Base-by-base conservation (phyloP, 73 alveolate genomes). In the Paramecium primaurelia region DNA sequence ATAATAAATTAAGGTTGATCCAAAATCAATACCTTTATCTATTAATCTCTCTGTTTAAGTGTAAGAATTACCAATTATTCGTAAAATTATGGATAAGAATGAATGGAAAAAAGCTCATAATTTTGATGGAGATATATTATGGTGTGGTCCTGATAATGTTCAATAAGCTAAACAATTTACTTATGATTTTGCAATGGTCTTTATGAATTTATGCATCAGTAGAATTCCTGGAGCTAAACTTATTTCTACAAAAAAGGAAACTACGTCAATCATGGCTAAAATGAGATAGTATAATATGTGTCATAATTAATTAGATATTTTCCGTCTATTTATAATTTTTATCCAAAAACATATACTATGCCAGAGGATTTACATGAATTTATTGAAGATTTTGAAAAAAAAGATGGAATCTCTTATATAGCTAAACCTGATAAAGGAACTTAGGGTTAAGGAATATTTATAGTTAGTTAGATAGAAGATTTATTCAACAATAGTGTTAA, bases 381-480 rank as follows among this genome's bases (percentile, higher is more conserved):
- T 16, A 16, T 80, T 10, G 91, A 26, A 8, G 91, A 80, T 45
- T 80, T 42, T 14, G 77, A 80, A 94, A 45, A 64, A 64, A 64
- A 64, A 10, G 96, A 96, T 68, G 95, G 88, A 7, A 68, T 84
- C 40, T 86, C 93, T 22, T 95, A 87, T 58, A 96, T 96, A 6
- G 97, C 96, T 2, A 96, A 96, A 59, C 99, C 99, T 9, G 89
- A 96, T 14, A 86, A 93, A 75, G 99, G 99, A 1, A 71, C 96
- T 20, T 94, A 96, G 54, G 99, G 99, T 9, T 96, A 95, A 51
- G 99, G 99, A 10, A 96, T 96, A 9, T 95, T 92, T 25, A 37
- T 96, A 14, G 88, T 96, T 1, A 94, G 89, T 59, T 91, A 85
- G 16, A 58, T 94, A 12, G 83, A 71, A 38, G 97, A 96, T 77